Evolutionary conservation across 345 rosid genomes (phyloP).

Genomic region (Iberis pinnata): DNA sequence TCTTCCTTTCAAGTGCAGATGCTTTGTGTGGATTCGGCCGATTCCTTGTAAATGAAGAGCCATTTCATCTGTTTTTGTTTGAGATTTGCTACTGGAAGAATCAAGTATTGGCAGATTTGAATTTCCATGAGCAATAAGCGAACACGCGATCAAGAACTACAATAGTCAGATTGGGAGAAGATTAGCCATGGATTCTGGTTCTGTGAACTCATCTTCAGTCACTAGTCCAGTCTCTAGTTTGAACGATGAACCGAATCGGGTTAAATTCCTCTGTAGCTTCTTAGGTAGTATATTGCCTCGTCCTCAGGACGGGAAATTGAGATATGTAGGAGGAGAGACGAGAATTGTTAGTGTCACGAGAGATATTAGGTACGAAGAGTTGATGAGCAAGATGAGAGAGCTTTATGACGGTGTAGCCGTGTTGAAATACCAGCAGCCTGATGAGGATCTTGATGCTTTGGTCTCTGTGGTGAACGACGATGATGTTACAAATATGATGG

Average conservation of each 20-base stretch:
- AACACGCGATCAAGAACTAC: conserved; percentile 26
- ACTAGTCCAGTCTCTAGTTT: conserved; percentile 42
- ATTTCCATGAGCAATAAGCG: conserved; percentile 53
- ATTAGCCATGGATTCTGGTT: conserved; percentile 45
- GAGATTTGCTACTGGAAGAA: conserved; percentile 30
- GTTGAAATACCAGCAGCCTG: conserved; percentile 94
- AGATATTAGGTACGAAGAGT: conserved; percentile 65
- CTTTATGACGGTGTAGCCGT: conserved; percentile 67
- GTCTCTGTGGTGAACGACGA: conserved; percentile 95
- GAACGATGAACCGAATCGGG: conserved; percentile 61
- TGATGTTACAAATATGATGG: conserved; percentile 94
- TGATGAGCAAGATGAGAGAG: conserved; percentile 81
- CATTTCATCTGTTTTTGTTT: conserved; percentile 22
- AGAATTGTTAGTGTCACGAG: conserved; percentile 67
- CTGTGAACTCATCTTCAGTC: conserved; percentile 32
- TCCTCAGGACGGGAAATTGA: conserved; percentile 88
- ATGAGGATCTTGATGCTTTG: conserved; percentile 98
- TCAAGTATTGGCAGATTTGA: conserved; percentile 10
- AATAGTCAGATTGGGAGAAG: conserved; percentile 22
- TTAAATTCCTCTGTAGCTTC: conserved; percentile 88
- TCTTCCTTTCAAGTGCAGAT: conserved; percentile 1
- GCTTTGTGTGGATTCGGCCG: conserved; percentile 27
- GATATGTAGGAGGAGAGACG: conserved; percentile 96
- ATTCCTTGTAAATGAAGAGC: conserved; percentile 26
- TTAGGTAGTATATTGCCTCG: conserved; percentile 87